phyloP scores from a whole-genome alignment of 108 stramenopile genomes.

The Aurantiochytrium sp. region DNA sequence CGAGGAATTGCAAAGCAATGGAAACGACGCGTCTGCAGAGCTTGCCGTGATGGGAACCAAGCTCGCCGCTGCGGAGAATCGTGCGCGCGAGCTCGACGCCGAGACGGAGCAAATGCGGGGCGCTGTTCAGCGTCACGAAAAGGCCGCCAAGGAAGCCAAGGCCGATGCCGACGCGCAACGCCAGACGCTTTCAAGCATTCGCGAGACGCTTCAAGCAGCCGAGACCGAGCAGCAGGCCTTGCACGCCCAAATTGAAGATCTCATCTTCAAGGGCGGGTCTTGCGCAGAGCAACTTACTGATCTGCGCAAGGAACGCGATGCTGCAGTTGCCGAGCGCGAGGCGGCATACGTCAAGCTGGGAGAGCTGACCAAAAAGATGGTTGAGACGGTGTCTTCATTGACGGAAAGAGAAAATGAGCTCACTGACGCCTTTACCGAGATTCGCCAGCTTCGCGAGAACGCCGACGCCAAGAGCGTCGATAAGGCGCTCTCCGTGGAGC shows the following conservation, averaged over 20 bases:
- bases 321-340: neutral
- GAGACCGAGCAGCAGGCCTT: neutral
- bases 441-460: neutral
- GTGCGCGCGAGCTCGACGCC: neutral
- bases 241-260: neutral
- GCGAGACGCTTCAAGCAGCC: neutral
- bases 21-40: neutral
- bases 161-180: neutral
- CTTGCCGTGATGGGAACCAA: neutral
- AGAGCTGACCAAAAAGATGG: neutral
- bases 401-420: neutral
- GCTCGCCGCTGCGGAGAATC: neutral
- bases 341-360: neutral
- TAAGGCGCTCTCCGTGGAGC: neutral
- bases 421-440: neutral
- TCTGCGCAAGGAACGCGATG: neutral
- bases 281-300: neutral
- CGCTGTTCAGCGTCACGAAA: neutral
- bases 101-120: neutral
- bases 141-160: neutral
- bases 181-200: neutral
- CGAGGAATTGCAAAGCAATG: neutral
- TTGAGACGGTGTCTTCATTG: neutral
- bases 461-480: neutral
- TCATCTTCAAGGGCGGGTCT: slow-evolving; percentile 17